A percentile compares a stretch with the other conserved stretches of the same genome.
These are phyloP conservation scores for Cornus kousa DNA, from an alignment of 148 eudicot species.

Conservation along the genomic window DNA sequence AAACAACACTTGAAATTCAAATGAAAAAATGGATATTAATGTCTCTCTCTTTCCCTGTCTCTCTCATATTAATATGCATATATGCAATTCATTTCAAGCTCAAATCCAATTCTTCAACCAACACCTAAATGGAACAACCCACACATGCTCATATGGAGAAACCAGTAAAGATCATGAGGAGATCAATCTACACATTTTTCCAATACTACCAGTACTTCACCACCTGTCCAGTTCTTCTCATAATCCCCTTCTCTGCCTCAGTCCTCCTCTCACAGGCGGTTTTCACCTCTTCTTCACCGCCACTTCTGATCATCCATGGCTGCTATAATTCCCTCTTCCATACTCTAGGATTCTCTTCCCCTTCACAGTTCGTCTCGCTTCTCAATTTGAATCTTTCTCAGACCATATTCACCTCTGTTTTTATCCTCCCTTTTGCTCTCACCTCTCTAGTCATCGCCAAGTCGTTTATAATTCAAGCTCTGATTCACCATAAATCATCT, in stretches of 20 bases:
- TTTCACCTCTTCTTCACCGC: not conserved
- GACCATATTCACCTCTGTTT: slow-evolving; percentile 14
- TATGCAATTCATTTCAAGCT: slow-evolving; percentile 4
- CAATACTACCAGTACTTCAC: slow-evolving; percentile 18
- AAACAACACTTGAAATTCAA: slow-evolving; percentile 1
- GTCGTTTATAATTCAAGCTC: slow-evolving; percentile 9
- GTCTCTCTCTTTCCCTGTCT: slow-evolving; percentile 9
- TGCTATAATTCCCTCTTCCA: not conserved
- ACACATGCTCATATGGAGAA: slow-evolving; percentile 2
- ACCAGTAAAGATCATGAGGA: slow-evolving; percentile 14
- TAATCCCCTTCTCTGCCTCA: slow-evolving; percentile 23
- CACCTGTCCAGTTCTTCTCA: slow-evolving; percentile 17
- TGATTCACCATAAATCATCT: slow-evolving; percentile 8
- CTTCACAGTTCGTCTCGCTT: slow-evolving; percentile 1
- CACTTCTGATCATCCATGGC: not conserved
- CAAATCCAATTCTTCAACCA: not conserved
- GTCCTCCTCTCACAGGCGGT: slow-evolving; percentile 22
- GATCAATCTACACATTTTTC: slow-evolving; percentile 20
- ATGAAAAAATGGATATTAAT: not conserved
- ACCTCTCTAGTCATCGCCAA: slow-evolving; percentile 17
- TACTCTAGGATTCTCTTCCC: not conserved
- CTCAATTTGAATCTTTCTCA: slow-evolving; percentile 6
- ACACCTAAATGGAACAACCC: slow-evolving; percentile 15
- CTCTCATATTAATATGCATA: slow-evolving; percentile 1
- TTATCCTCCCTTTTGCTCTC: not conserved